Conservation (phyloP, 2,329 filamentous ascomycete species). For the Onygena corvina region DNA sequence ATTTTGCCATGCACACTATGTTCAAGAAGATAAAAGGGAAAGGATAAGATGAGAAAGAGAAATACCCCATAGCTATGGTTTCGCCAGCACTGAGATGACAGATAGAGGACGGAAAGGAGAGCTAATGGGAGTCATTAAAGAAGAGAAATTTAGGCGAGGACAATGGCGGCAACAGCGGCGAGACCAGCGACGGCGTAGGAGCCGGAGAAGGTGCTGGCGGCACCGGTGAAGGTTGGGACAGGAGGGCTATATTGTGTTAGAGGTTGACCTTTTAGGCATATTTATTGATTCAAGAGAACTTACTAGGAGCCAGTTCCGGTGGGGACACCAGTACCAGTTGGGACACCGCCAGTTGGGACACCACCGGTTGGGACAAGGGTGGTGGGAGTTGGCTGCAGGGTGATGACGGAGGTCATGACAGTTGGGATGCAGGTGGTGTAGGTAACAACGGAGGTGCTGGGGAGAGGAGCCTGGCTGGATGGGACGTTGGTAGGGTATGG, state of each 20-base stretch:
- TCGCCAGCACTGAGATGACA: conserved; percentile 4
- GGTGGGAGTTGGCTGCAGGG: conserved; percentile 14
- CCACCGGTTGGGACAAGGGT: conserved; percentile 10
- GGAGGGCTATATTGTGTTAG: conserved; percentile 6
- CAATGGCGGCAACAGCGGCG: conserved; percentile 21
- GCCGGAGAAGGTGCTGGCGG: conserved; percentile 21
- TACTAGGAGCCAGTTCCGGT: conserved; percentile 6
- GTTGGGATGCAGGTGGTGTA: conserved; percentile 40
- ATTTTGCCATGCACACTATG: conserved; percentile 6
- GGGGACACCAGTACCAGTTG: conserved; percentile 8
- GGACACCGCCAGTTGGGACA: conserved; percentile 10
- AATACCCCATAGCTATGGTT: conserved; percentile 5
- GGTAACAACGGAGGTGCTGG: conserved; percentile 29
- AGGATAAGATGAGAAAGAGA: neutral
- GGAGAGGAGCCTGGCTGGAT: neutral
- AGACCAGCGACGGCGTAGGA: conserved; percentile 23
- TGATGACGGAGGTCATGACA: conserved; percentile 15
- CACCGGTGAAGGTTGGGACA: conserved; percentile 22
- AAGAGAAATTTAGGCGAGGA: conserved; percentile 23
- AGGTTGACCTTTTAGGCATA: neutral
- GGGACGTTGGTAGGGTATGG: conserved; percentile 8
- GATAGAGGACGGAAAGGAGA: conserved; percentile 9
- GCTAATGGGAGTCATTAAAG: conserved; percentile 14
- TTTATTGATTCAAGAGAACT: neutral
- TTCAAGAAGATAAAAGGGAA: neutral